Conservation (phyloP, 2,329 filamentous ascomycete species). For the Colletotrichum ledebouriae region DNA sequence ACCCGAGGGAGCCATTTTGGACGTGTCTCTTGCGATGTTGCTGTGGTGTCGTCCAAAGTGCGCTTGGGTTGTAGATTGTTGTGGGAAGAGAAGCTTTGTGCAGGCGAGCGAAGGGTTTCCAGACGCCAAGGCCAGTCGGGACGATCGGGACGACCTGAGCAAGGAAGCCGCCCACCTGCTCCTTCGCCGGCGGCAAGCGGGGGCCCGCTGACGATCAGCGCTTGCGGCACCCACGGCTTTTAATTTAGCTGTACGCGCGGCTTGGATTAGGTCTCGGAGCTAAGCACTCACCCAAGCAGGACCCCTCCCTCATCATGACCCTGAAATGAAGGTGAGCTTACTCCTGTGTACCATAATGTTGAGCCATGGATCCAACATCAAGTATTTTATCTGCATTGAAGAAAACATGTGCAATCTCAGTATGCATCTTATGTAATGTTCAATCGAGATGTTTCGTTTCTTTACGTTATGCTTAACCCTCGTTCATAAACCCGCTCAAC, state of each 20-base stretch:
- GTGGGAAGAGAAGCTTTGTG: conserved; percentile 15
- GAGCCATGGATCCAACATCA: too few species aligned
- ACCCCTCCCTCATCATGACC: too few species aligned
- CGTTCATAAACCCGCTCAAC: too few species aligned
- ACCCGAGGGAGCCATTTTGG: conserved; percentile 51
- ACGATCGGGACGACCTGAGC: conserved; percentile 1
- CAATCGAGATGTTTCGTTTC: too few species aligned
- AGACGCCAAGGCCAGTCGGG: conserved; percentile 8
- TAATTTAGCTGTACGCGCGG: background rate
- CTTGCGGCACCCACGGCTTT: background rate
- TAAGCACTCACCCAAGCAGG: background rate
- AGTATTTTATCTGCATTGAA: too few species aligned
- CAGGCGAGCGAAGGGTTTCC: background rate
- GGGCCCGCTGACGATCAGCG: conserved; percentile 16
- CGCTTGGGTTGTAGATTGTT: conserved; percentile 1
- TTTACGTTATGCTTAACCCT: too few species aligned
- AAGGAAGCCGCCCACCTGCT: conserved; percentile 18
- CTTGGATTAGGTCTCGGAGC: background rate
- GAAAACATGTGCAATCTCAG: too few species aligned
- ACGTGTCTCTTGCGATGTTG: conserved; percentile 7
- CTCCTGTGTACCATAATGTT: too few species aligned
- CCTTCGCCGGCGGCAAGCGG: background rate
- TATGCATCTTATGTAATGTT: too few species aligned
- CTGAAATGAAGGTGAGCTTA: too few species aligned
- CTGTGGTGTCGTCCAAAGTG: conserved; percentile 24